Conservation (phyloP, 805 yeast genomes). For the Yarrowia porcina region DNA sequence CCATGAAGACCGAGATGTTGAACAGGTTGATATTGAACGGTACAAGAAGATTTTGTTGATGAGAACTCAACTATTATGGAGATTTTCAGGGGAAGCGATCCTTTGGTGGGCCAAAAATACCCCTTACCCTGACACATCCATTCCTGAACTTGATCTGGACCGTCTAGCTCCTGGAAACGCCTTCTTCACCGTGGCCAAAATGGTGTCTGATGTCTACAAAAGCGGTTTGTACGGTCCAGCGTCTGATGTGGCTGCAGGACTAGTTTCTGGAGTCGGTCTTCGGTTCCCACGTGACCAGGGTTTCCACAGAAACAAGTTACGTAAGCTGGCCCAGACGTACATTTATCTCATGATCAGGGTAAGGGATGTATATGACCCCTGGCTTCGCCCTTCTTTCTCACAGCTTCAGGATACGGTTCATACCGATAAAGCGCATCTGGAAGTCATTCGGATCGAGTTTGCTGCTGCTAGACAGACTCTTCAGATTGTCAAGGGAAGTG, state of each 20-base stretch:
- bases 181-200: conserved; percentile 1
- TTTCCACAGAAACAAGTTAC: not conserved
- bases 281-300: not conserved
- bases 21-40: conserved; percentile 6
- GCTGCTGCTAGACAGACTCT: conserved; percentile 5
- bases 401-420: conserved; percentile 10
- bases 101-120: conserved; percentile 18
- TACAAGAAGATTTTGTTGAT: conserved; percentile 12
- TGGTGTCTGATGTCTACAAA: conserved; percentile 4
- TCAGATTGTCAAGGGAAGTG: not conserved
- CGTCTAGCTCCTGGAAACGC: not conserved
- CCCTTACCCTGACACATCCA: not conserved
- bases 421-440: not conserved
- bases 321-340: conserved; percentile 3
- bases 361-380: not conserved
- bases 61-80: conserved; percentile 8
- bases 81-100: not conserved
- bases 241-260: not conserved
- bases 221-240: not conserved
- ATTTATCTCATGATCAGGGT: conserved; percentile 12
- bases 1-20: not conserved
- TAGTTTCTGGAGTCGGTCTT: not conserved
- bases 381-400: conserved; percentile 4
- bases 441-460: conserved; percentile 6
- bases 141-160: conserved; percentile 1